Percentiles rank a stretch among this genome's conserved stretches.
These are phyloP conservation scores for Capniomyces stellatus DNA, from an alignment of 371 early-diverging fungal species.

Conservation along the genomic window DNA sequence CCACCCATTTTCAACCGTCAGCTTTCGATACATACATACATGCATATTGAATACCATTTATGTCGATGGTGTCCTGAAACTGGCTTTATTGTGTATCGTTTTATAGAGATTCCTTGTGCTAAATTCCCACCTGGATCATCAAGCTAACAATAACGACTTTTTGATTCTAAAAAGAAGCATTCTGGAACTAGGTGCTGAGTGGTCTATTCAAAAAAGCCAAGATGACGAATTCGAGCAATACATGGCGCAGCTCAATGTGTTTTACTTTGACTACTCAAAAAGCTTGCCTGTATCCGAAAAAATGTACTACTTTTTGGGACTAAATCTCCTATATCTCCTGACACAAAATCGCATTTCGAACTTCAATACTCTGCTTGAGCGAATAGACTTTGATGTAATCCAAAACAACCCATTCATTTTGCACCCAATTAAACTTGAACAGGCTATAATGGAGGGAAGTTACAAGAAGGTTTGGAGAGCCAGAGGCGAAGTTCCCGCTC, in stretches of 20 bases:
- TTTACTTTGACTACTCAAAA: conserved; percentile 46
- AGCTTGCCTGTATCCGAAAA: conserved; percentile 35
- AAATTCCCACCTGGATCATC: background rate
- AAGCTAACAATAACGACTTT: conserved; percentile 16
- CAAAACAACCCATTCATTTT: conserved; percentile 61
- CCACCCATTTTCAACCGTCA: too few relatives aligned
- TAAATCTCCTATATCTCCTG: conserved; percentile 77
- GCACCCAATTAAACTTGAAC: conserved; percentile 79
- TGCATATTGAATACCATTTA: too few relatives aligned
- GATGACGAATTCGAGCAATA: conserved; percentile 85
- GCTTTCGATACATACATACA: too few relatives aligned
- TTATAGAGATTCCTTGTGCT: conserved; percentile 3
- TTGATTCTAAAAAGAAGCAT: conserved; percentile 53
- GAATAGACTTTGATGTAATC: conserved; percentile 64
- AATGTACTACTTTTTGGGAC: conserved; percentile 73
- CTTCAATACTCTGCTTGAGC: conserved; percentile 86
- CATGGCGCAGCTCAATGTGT: conserved; percentile 78
- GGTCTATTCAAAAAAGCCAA: conserved; percentile 64
- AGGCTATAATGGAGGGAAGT: conserved; percentile 90
- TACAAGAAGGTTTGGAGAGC: conserved; percentile 90
- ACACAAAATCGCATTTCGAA: conserved; percentile 86
- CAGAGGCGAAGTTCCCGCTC: conserved; percentile 65
- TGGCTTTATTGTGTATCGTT: background rate
- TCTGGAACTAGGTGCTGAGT: conserved; percentile 79
- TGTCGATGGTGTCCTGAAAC: too few relatives aligned